Evolutionary conservation across 768 basidiomycete genomes (phyloP), one percentile per base, ranked within the genome.

Genomic region (Strobilomyces dryophilus): DNA sequence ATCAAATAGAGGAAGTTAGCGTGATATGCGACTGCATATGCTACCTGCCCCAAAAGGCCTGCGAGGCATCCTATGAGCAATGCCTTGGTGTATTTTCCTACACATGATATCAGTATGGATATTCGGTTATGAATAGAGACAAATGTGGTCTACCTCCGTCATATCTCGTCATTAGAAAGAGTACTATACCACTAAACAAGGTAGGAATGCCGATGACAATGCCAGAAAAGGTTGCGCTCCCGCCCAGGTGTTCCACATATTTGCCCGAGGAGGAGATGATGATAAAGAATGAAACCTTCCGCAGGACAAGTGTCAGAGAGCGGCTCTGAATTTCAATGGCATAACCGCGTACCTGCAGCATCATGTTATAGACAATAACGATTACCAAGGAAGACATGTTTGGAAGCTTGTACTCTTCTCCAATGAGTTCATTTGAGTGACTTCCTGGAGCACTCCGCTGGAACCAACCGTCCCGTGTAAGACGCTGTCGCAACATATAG

Each of bases 171-270:
- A 87, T 66, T 4, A 82, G 82, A 17, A 86, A 61, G 14, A 88
- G 73, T 1, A 75, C 67, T 0, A 88, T 55, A 1, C 83, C 85
- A 31, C 84, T 78, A 53, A 86, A 77, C 3, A 80, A 68, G 10
- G 81, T 79, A 10, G 85, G 87, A 53, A 88, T 83, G 58, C 86
- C 86, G 53, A 86, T 75, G 32, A 75, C 77, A 7, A 89, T 61
- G 47, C 86, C 84, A 34, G 84, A 82, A 63, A 88, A 89, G 0
- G 82, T 83, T n/a, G 82, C 72, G n/a, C 72, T 77, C 17, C 85
- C 86, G 21, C 84, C 84, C 8, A 87, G 71, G 57, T 79, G 72
- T 53, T 80, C 74, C 0, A 83, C 80, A 60, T 88, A 87, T 47
- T 74, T 72, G 60, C 79, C 81, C 1, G 84, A 81, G 1, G 85